phyloP scores from a whole-genome alignment of 805 yeast species.

The Sungouiozyma intestinalis region DNA sequence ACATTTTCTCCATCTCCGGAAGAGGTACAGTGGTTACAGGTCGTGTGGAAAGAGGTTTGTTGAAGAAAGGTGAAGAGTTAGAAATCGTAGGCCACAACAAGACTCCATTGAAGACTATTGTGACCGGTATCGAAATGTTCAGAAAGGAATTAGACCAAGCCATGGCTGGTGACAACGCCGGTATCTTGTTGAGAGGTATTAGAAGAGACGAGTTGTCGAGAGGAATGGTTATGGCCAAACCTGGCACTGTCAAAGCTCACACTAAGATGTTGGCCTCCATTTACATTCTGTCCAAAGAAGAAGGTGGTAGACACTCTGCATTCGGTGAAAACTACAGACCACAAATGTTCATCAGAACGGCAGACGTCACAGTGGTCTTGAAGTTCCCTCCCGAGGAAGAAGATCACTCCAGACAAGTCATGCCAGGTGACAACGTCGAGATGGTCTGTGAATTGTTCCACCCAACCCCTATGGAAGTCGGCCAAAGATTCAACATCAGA shows the following conservation, averaged over 20 bases:
- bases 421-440: conserved; percentile 98
- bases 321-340: conserved; percentile 97
- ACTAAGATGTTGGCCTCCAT: conserved; percentile 87
- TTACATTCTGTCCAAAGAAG: conserved; percentile 88
- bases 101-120: conserved; percentile 82
- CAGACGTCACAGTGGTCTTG: conserved; percentile 85
- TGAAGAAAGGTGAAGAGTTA: conserved; percentile 97
- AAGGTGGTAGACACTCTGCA: conserved; percentile 99
- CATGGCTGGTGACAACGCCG: conserved; percentile 99
- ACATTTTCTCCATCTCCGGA: conserved; percentile 95
- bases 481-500: conserved; percentile 98
- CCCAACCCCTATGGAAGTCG: conserved; percentile 90
- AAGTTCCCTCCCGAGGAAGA: conserved; percentile 77
- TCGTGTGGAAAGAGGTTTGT: conserved; percentile 95
- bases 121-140: conserved; percentile 99
- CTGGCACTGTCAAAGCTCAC: conserved; percentile 86
- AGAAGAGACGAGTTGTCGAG: conserved; percentile 94
- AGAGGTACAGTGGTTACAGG: conserved; percentile 99
- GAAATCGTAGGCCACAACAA: conserved; percentile 91
- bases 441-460: conserved; percentile 83
- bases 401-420: conserved; percentile 81
- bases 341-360: conserved; percentile 92
- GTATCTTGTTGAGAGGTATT: conserved; percentile 93
- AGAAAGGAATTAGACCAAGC: conserved; percentile 97
- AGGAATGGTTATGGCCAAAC: conserved; percentile 96